phyloP scores from a whole-genome alignment of 345 rosid genomes.

The Arabis alpina region DNA sequence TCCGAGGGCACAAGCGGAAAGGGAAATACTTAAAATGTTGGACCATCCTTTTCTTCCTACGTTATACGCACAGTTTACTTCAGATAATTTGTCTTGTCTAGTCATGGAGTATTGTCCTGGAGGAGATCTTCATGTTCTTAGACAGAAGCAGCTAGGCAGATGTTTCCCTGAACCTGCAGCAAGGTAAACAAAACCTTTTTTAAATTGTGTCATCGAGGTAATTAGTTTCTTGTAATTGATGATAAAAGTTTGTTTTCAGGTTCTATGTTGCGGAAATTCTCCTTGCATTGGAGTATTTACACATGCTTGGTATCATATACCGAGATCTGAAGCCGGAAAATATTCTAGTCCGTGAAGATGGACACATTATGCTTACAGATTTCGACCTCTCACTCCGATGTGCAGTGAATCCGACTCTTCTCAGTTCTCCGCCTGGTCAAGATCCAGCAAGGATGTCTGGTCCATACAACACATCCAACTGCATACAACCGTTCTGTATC shows the following conservation, averaged over 20 bases:
- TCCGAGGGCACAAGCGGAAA: conserved; percentile 92
- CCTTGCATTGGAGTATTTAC: conserved; percentile 94
- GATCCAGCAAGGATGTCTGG: conserved; percentile 75
- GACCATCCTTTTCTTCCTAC: conserved; percentile 99
- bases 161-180: conserved; percentile 92
- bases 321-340: conserved; percentile 95
- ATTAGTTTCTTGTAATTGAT: neutral
- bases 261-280: conserved; percentile 97
- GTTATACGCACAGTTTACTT: conserved; percentile 81
- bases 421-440: conserved; percentile 51
- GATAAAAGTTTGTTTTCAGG: conserved; percentile 46
- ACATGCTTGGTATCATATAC: conserved; percentile 96
- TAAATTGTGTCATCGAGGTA: neutral
- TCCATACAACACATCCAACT: conserved; percentile 70
- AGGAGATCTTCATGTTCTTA: conserved; percentile 93
- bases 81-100: conserved; percentile 85
- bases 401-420: conserved; percentile 86
- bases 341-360: conserved; percentile 95
- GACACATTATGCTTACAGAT: conserved; percentile 98
- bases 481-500: conserved; percentile 81
- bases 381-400: conserved; percentile 93
- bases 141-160: conserved; percentile 88
- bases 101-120: conserved; percentile 99
- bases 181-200: conserved; percentile 50
- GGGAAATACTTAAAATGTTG: conserved; percentile 83